These are phyloP conservation scores for Ophiocordyceps camponoti-floridani DNA, from an alignment of 2,329 filamentous ascomycete species.

Conservation along the genomic window DNA sequence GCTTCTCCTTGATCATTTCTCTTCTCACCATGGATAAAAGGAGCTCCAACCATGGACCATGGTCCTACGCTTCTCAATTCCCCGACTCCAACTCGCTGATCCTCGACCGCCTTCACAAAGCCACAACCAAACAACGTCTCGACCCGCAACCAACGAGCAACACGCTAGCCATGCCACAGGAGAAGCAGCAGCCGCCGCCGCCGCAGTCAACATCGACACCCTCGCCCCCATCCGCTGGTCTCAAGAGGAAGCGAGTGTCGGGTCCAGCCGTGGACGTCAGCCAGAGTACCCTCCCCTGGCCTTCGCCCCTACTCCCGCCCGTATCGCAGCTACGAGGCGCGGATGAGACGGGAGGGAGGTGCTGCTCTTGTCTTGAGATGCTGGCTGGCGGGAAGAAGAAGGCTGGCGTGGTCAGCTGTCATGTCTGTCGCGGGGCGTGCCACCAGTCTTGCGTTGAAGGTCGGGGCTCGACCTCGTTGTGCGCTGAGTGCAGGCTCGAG, in stretches of 20 bases:
- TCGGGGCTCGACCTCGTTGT: slow-evolving; percentile 3
- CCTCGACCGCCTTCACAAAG: slow-evolving; percentile 8
- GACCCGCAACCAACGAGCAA: neutral
- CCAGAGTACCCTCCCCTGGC: slow-evolving; percentile 14
- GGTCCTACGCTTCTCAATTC: slow-evolving; percentile 13
- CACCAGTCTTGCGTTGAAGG: slow-evolving; percentile 8
- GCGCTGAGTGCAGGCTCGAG: slow-evolving; percentile 5
- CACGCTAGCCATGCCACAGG: neutral
- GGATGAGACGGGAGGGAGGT: neutral
- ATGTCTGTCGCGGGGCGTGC: slow-evolving; percentile 7
- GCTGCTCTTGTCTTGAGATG: slow-evolving; percentile 4
- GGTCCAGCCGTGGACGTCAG: slow-evolving; percentile 11
- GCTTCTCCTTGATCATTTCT: neutral
- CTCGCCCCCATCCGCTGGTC: neutral
- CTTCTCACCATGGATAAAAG: neutral
- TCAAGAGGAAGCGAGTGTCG: slow-evolving; percentile 13
- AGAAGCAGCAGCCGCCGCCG: too few species aligned
- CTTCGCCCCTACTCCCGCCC: slow-evolving; percentile 2
- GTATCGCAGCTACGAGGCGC: neutral
- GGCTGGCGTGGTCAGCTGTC: slow-evolving; percentile 5
- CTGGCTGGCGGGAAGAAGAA: slow-evolving; percentile 1
- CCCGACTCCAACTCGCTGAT: slow-evolving; percentile 9
- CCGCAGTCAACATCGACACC: too few species aligned
- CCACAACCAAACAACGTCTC: neutral
- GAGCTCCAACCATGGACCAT: neutral